phyloP scores from a whole-genome alignment of 1,284 basidiomycete species.

The Golubevia pallescens region DNA sequence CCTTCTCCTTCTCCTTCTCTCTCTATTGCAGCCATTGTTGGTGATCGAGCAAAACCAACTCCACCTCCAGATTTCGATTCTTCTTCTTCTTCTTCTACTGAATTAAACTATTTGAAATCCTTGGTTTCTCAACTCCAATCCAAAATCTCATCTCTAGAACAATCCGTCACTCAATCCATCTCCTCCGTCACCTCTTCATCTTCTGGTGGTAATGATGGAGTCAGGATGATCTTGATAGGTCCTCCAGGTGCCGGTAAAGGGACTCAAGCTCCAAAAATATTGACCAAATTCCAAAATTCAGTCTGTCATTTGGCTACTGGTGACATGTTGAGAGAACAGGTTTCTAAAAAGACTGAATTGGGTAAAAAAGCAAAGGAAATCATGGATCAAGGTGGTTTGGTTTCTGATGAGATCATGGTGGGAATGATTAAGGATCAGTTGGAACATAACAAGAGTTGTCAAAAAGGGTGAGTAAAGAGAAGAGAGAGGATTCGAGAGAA shows the following conservation, averaged over 20 bases:
- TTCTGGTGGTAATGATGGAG: constrained; percentile 24
- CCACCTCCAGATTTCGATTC: constrained; percentile 7
- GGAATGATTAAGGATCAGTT: constrained; percentile 96
- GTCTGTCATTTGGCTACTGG: constrained; percentile 98
- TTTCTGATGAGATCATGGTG: constrained; percentile 96
- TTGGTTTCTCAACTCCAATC: constrained; percentile 58
- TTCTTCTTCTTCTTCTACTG: constrained; percentile 9
- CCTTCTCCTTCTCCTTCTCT: constrained; percentile 6
- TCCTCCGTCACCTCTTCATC: constrained; percentile 7
- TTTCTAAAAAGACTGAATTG: constrained; percentile 82
- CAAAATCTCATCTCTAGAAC: constrained; percentile 49
- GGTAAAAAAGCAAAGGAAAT: constrained; percentile 94
- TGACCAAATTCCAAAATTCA: constrained; percentile 79
- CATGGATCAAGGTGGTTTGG: constrained; percentile 93
- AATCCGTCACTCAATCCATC: constrained; percentile 20
- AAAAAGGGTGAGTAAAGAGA: constrained; percentile 93
- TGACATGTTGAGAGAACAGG: constrained; percentile 97
- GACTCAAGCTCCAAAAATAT: constrained; percentile 92
- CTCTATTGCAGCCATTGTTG: constrained; percentile 7
- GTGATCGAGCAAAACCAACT: constrained; percentile 23
- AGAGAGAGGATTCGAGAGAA: too few species aligned
- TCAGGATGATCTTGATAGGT: constrained; percentile 86
- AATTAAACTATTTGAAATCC: constrained; percentile 55
- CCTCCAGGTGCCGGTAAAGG: constrained; percentile 98
- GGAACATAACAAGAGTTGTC: constrained; percentile 87